Evolutionary conservation across 1,284 basidiomycete species (phyloP), one percentile per base, ranked within the genome.

Genomic region (Pseudozyma sp.): DNA sequence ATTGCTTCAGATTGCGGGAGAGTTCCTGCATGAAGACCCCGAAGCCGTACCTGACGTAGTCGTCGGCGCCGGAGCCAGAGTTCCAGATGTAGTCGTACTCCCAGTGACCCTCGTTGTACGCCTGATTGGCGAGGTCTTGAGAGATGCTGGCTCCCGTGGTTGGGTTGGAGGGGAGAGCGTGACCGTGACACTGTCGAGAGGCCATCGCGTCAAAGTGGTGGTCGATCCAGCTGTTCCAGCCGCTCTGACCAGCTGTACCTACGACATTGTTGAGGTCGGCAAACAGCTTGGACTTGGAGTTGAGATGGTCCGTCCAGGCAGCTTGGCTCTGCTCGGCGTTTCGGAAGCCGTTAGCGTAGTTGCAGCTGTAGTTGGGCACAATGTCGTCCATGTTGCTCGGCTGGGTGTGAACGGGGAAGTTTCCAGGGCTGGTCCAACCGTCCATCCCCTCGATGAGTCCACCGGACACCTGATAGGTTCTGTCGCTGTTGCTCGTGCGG

Each of bases 361-460:
- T 85, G 78, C 89, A 89, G 4, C 79, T 73, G 67, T 89, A 89
- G 54, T 75, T 86, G 13, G 88, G 88, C 1, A 86, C 86, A 7
- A 89, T 81, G 7, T 85, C 19, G 86, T 86, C 84, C 87, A 89
- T 19, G 60, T 81, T 85, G 11, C 62, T 67, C 0, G 83, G 78
- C 34, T 85, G 84, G 1, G 71, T 68, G 4, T 85, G 84, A 53
- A 76, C 73, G 16, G 72, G 63, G 37, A 78, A 78, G 45, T 55
- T 56, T n/a, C 58, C 57, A 1, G 47, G 43, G 1, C 29, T 19
- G 13, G 40, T 19, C 44, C 50, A 30, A 16, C 44, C 43, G 30
- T 88, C 87, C 87, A 89, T 88, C 7, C 88, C 88, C 31, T 81
- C 85, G 34, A 89, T 78, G 31, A 89, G 62, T 4, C 86, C 89